A percentile compares a stretch with the other conserved stretches of the same genome.
Evolutionary conservation across 495 filamentous ascomycete genomes (phyloP).

Genomic region (Aspergillus ostianus): DNA sequence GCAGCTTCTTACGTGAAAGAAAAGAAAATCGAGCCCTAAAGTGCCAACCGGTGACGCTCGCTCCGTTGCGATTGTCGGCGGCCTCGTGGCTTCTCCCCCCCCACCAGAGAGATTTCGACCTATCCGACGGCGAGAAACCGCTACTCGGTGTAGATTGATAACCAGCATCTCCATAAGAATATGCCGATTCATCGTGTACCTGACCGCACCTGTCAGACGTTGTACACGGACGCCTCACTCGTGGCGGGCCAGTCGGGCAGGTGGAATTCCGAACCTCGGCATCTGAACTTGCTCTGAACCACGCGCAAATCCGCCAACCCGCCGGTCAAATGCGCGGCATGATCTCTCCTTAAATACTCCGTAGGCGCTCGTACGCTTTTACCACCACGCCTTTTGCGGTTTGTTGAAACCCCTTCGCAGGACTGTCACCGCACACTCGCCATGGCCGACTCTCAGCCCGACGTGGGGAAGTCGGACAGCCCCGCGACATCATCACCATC

Average conservation of each 20-base stretch:
- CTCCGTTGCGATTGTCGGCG: too few relatives aligned
- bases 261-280: conserved; percentile 21
- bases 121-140: too few relatives aligned
- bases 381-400: background rate
- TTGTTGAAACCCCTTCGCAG: conserved; percentile 1
- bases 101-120: too few relatives aligned
- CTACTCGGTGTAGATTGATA: too few relatives aligned
- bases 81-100: too few relatives aligned
- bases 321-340: conserved; percentile 16
- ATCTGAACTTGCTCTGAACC: conserved; percentile 11
- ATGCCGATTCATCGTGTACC: too few relatives aligned
- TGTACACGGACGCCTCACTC: too few relatives aligned
- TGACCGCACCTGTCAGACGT: too few relatives aligned
- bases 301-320: conserved; percentile 4
- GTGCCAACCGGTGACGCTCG: too few relatives aligned
- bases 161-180: too few relatives aligned
- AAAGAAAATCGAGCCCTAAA: too few relatives aligned
- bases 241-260: background rate
- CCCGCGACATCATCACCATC: conserved; percentile 25
- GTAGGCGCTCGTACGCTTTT: background rate
- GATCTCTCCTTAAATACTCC: conserved; percentile 3
- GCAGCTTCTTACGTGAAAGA: too few relatives aligned
- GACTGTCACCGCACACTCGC: background rate
- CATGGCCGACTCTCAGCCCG: conserved; percentile 15
- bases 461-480: conserved; percentile 27